Evolutionary conservation across 2,329 filamentous ascomycete genomes (phyloP).

Genomic region (Epichloe bromicola): DNA sequence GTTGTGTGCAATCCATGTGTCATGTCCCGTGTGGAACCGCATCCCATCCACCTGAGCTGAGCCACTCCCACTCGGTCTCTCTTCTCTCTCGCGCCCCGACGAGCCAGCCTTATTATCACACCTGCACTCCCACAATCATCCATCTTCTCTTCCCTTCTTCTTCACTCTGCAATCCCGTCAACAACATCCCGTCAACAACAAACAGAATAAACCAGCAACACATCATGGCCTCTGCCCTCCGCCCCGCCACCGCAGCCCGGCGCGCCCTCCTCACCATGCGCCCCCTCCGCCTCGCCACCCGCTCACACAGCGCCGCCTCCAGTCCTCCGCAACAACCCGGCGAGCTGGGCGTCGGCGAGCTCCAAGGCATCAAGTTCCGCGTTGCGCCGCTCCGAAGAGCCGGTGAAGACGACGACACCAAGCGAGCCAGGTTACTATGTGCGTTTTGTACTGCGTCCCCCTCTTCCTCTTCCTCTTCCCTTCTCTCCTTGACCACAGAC

Average conservation of each 20-base stretch:
- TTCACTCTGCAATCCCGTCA: not conserved
- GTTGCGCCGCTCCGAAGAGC: conserved; percentile 78
- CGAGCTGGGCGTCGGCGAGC: conserved; percentile 73
- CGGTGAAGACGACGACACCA: conserved; percentile 75
- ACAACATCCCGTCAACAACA: too few species aligned
- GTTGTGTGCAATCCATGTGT: too few species aligned
- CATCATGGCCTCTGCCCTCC: conserved; percentile 9
- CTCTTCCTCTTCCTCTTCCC: too few species aligned
- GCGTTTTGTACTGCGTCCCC: conserved; percentile 20
- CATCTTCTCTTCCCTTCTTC: not conserved
- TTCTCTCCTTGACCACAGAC: conserved; percentile 1
- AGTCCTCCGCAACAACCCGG: not conserved
- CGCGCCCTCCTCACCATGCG: not conserved
- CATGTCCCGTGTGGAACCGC: too few species aligned
- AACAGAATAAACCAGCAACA: not conserved
- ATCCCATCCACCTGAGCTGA: too few species aligned
- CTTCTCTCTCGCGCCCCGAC: too few species aligned
- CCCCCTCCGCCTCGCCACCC: conserved; percentile 4
- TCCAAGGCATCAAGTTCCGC: conserved; percentile 74
- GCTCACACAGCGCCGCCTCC: not conserved
- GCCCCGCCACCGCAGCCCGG: conserved; percentile 7
- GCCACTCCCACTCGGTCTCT: too few species aligned
- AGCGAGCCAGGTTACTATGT: conserved; percentile 71
- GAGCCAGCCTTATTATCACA: not conserved
- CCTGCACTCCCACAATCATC: not conserved